A percentile compares a stretch with the other conserved stretches of the same genome.
Conservation (phyloP, 495 filamentous ascomycete genomes). For the Haplographium delicatum region DNA sequence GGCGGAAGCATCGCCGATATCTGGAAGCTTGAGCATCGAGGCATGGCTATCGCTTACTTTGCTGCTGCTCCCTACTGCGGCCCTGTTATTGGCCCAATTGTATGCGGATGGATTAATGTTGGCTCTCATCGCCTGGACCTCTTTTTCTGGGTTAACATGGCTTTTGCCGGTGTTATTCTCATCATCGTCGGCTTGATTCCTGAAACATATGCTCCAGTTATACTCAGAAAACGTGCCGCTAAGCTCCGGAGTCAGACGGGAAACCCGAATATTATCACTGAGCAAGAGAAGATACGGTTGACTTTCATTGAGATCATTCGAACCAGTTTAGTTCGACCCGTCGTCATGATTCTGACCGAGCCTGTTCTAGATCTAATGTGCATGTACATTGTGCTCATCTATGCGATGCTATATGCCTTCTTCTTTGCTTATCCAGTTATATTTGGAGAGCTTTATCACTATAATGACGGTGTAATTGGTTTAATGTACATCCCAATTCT, state of each 20-base stretch:
- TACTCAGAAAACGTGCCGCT: constrained; percentile 70
- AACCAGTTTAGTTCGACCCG: constrained; percentile 45
- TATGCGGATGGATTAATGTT: too few relatives aligned
- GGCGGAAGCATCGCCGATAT: constrained; percentile 75
- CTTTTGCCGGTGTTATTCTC: constrained; percentile 56
- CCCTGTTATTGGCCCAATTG: constrained; percentile 54
- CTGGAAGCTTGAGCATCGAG: constrained; percentile 60
- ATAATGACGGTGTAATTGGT: constrained; percentile 44
- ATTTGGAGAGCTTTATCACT: constrained; percentile 48
- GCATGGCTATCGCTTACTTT: constrained; percentile 61
- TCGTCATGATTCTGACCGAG: constrained; percentile 32
- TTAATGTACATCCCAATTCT: constrained; percentile 47
- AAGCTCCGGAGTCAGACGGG: constrained; percentile 58
- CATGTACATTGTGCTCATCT: constrained; percentile 48
- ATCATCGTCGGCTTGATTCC: constrained; percentile 61
- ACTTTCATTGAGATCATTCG: constrained; percentile 45
- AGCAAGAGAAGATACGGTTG: constrained; percentile 28
- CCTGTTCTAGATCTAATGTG: constrained; percentile 41
- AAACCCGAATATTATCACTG: constrained; percentile 41
- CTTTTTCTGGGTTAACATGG: constrained; percentile 66
- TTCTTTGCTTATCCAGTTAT: constrained; percentile 51
- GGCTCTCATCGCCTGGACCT: too few relatives aligned
- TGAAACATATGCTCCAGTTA: constrained; percentile 70
- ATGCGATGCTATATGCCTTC: constrained; percentile 55
- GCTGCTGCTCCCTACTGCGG: constrained; percentile 65